phyloP scores from a whole-genome alignment of 2,329 filamentous ascomycete genomes.

The Aspergillus luchuensis region DNA sequence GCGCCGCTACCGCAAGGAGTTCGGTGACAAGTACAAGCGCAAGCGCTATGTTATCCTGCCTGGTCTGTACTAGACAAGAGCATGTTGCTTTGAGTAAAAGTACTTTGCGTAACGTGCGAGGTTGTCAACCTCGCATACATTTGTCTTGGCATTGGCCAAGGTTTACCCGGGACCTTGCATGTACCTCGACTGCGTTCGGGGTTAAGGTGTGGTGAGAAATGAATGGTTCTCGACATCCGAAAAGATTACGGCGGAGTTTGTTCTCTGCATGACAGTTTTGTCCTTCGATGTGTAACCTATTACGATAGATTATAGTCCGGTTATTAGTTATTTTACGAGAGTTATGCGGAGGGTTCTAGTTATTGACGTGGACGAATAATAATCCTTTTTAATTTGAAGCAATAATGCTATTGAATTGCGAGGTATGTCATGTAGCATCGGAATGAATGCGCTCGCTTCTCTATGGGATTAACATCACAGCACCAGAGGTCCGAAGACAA shows the following conservation, averaged over 20 bases:
- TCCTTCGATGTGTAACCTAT: slow-evolving; percentile 7
- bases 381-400: background rate
- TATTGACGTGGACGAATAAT: background rate
- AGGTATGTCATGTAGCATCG: background rate
- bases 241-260: background rate
- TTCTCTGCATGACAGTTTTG: background rate
- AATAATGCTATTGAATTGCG: too few relatives aligned
- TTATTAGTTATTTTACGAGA: background rate
- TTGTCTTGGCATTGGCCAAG: background rate
- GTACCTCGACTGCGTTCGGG: background rate
- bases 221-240: background rate
- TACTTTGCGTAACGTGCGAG: background rate
- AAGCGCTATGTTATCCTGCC: slow-evolving; percentile 86
- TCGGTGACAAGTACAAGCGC: slow-evolving; percentile 91
- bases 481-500: background rate
- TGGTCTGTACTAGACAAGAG: slow-evolving; percentile 63
- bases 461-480: slow-evolving; percentile 1
- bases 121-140: background rate
- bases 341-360: background rate
- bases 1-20: slow-evolving; percentile 82
- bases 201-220: background rate
- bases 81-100: too few relatives aligned
- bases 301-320: background rate
- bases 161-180: background rate
- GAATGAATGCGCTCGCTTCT: background rate